Percentiles rank a stretch among this genome's conserved stretches.
Conservation (phyloP, 257 asterid species). For the Solanum etuberosum region DNA sequence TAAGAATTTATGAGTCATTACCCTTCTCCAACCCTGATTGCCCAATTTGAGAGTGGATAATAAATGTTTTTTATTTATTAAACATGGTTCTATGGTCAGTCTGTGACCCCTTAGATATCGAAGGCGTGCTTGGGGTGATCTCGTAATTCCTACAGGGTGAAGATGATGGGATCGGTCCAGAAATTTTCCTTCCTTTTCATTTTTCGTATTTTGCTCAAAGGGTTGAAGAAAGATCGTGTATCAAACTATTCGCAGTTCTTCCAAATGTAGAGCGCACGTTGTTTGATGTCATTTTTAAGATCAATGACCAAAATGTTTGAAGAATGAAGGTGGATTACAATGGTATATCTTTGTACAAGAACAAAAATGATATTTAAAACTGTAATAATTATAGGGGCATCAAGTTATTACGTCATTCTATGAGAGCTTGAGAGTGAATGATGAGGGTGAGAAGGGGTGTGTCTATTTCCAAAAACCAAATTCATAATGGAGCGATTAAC, state of each 20-base stretch:
- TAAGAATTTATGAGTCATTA: not conserved
- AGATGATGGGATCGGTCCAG: not conserved
- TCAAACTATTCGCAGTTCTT: not conserved
- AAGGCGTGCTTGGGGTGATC: not conserved
- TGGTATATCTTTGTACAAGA: not conserved
- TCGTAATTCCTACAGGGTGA: no score
- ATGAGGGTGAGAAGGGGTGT: not conserved
- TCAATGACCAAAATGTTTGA: not conserved
- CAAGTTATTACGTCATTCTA: not conserved
- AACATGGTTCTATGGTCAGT: no score
- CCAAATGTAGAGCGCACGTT: no score
- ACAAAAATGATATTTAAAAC: not conserved
- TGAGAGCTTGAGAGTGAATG: not conserved
- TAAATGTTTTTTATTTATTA: no score
- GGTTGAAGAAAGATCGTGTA: not conserved
- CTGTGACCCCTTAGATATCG: not conserved
- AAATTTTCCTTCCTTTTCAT: no score
- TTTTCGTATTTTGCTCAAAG: not conserved
- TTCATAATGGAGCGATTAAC: not conserved
- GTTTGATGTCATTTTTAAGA: no score
- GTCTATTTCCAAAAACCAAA: not conserved
- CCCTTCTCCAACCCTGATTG: not conserved
- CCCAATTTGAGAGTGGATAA: not conserved
- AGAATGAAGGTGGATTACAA: not conserved
- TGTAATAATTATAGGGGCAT: no score